These are phyloP conservation scores for Phaseolus coccineus DNA, from an alignment of 331 rosid genomes.

Conservation along the genomic window DNA sequence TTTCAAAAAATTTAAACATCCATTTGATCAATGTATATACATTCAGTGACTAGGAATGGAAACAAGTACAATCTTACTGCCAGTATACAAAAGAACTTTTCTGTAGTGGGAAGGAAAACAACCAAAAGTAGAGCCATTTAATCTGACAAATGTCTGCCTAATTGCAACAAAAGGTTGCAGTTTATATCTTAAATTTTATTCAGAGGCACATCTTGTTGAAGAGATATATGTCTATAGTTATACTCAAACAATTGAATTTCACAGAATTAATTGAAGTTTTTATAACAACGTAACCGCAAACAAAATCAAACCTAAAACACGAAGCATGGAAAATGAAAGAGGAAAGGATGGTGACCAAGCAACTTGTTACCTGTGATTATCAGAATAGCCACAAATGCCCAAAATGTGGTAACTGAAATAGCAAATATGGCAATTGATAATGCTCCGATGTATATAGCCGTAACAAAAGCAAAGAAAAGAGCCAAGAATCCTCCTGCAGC, in stretches of 20 bases:
- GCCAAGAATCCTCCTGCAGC: slow-evolving; percentile 96
- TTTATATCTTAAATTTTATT: slow-evolving; percentile 7
- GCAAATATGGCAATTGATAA: slow-evolving; percentile 72
- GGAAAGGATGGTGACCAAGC: slow-evolving; percentile 17
- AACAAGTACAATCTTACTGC: slow-evolving; percentile 17
- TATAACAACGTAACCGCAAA: slow-evolving; percentile 28
- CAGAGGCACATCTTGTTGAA: slow-evolving; percentile 35
- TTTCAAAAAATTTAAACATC: background rate
- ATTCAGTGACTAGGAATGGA: background rate
- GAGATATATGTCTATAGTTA: slow-evolving; percentile 8
- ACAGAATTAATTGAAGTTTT: background rate
- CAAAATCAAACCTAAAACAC: slow-evolving; percentile 2
- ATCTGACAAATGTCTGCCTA: background rate
- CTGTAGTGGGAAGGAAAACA: slow-evolving; percentile 15
- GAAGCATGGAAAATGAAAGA: slow-evolving; percentile 12
- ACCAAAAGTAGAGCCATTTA: slow-evolving; percentile 25
- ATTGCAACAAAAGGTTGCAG: slow-evolving; percentile 37
- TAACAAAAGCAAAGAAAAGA: slow-evolving; percentile 69
- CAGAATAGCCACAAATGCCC: slow-evolving; percentile 63
- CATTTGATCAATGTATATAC: slow-evolving; percentile 16
- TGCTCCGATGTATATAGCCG: slow-evolving; percentile 83
- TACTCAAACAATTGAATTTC: slow-evolving; percentile 26
- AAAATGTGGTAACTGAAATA: slow-evolving; percentile 65
- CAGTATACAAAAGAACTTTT: background rate
- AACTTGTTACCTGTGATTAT: slow-evolving; percentile 52